These are phyloP conservation scores for Cutaneotrichosporon spelunceum DNA, from an alignment of 1,284 basidiomycete genomes.

Conservation along the genomic window DNA sequence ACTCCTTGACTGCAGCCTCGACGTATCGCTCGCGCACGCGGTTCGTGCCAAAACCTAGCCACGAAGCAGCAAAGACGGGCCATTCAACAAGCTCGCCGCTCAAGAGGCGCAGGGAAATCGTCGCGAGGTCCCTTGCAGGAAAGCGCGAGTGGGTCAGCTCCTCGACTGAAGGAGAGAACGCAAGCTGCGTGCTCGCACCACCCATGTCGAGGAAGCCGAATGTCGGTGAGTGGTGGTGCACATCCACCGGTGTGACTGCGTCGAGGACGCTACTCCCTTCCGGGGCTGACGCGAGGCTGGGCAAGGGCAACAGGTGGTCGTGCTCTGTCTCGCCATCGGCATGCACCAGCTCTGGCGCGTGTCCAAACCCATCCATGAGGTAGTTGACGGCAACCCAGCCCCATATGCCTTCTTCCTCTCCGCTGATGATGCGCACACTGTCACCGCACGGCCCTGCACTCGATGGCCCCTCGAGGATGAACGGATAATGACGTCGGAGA, in stretches of 20 bases:
- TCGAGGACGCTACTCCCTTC: slow-evolving; percentile 23
- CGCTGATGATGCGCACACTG: slow-evolving; percentile 90
- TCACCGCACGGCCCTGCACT: slow-evolving; percentile 74
- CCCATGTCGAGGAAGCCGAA: slow-evolving; percentile 99
- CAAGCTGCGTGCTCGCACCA: slow-evolving; percentile 96
- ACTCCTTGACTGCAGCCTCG: slow-evolving; percentile 58
- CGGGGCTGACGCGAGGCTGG: slow-evolving; percentile 34
- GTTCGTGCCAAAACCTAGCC: slow-evolving; percentile 98
- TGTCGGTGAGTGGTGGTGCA: slow-evolving; percentile 61
- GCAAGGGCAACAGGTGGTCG: slow-evolving; percentile 46
- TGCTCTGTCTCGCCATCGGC: slow-evolving; percentile 10
- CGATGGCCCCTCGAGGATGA: slow-evolving; percentile 54
- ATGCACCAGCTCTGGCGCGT: slow-evolving; percentile 40
- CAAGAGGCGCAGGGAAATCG: slow-evolving; percentile 76
- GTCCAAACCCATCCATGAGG: slow-evolving; percentile 93
- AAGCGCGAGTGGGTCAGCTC: slow-evolving; percentile 56
- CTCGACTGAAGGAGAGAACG: slow-evolving; percentile 67
- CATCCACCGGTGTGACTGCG: slow-evolving; percentile 46
- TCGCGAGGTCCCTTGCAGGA: slow-evolving; percentile 63
- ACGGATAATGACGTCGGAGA: slow-evolving; percentile 64
- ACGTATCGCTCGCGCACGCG: slow-evolving; percentile 90
- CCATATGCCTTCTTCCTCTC: slow-evolving; percentile 96
- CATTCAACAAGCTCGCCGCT: slow-evolving; percentile 83
- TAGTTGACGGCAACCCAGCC: slow-evolving; percentile 99
- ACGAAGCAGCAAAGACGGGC: slow-evolving; percentile 95